Evolutionary conservation across 345 rosid species (phyloP), one percentile per base, ranked within the genome.

Genomic region (Eucalyptus regnans): DNA sequence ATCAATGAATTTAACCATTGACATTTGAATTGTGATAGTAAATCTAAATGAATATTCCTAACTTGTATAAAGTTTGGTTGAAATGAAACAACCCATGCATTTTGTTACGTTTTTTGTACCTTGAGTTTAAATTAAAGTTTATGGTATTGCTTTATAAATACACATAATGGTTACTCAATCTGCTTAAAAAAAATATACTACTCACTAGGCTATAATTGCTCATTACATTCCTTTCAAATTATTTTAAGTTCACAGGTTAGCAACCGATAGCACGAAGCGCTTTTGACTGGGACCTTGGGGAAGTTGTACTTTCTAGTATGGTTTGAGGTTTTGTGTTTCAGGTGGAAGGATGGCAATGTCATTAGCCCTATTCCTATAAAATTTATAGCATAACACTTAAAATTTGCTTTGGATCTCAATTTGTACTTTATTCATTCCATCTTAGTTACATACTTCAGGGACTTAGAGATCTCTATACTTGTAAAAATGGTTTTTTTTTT

Each of bases 191-290:
- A 56, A 2, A 56, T 23, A 23, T 22, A 56, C 0, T 56, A 23
- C 62, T 56, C 1, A 1, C 0, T 23, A 0, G 0, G 6, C 3
- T 56, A 23, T 56, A 29, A 23, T 56, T 56, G 1, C 62, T 56
- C 3, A 23, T 56, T 23, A 2, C 62, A 23, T 56, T 56, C 27
- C 62, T 56, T 56, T 56, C 27, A 22, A 56, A 56, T 56, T 56
- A 22, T 56, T 23, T 56, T 56, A 56, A 22, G 12, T 56, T 23
- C 62, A 56, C 12, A 1, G 0, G 11, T 56, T 56, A 23, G 29
- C 12, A 56, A 23, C 0, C 0, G 6, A 56, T 56, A 56, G 62
- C 23, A 56, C 3, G 0, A 56, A 22, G 62, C 0, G 0, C 62
- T 23, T 56, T 22, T 5, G 7, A 11, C 20, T 4, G 3, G 6